A percentile compares a stretch with the other conserved stretches of the same genome.
phyloP scores from a whole-genome alignment of 1,284 basidiomycete species.

The Ganoderma meredithae region DNA sequence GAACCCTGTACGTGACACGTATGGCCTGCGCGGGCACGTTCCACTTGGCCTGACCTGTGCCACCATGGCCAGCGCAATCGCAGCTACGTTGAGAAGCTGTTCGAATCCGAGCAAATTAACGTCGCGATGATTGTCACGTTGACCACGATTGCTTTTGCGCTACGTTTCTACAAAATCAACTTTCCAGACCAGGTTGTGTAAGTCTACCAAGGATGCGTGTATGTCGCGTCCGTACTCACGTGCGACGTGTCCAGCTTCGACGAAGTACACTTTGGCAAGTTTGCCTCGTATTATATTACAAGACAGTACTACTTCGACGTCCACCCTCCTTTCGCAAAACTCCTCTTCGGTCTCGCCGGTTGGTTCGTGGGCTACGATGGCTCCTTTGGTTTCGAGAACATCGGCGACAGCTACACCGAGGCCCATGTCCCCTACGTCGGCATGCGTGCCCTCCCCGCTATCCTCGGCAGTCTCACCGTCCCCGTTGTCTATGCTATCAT shows the following conservation, averaged over 20 bases:
- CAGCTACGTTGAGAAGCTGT: slow-evolving; percentile 62
- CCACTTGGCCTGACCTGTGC: slow-evolving; percentile 10
- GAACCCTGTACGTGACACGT: slow-evolving; percentile 45
- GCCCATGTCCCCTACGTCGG: slow-evolving; percentile 94
- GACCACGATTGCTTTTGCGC: slow-evolving; percentile 77
- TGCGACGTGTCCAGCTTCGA: slow-evolving; percentile 73
- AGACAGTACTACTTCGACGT: slow-evolving; percentile 99
- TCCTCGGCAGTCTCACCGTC: slow-evolving; percentile 89
- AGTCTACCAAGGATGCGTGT: slow-evolving; percentile 44
- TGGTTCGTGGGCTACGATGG: slow-evolving; percentile 98
- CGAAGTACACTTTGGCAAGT: slow-evolving; percentile 97
- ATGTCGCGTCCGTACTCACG: slow-evolving; percentile 13
- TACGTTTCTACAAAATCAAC: slow-evolving; percentile 94
- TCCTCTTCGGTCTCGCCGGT: slow-evolving; percentile 91
- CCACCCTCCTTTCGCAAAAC: slow-evolving; percentile 95
- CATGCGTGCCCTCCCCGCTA: slow-evolving; percentile 91
- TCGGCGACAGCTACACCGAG: slow-evolving; percentile 91
- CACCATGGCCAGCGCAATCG: slow-evolving; percentile 43
- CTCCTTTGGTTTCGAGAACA: slow-evolving; percentile 92
- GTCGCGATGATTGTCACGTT: slow-evolving; percentile 64
- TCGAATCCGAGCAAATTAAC: slow-evolving; percentile 70
- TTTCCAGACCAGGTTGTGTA: slow-evolving; percentile 95
- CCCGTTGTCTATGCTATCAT: slow-evolving; percentile 96
- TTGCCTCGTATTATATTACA: slow-evolving; percentile 90
- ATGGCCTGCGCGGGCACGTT: slow-evolving; percentile 7